Evolutionary conservation across 2,329 filamentous ascomycete genomes (phyloP), one percentile per base, ranked within the genome.

Genomic region (Monosporascus sp.): DNA sequence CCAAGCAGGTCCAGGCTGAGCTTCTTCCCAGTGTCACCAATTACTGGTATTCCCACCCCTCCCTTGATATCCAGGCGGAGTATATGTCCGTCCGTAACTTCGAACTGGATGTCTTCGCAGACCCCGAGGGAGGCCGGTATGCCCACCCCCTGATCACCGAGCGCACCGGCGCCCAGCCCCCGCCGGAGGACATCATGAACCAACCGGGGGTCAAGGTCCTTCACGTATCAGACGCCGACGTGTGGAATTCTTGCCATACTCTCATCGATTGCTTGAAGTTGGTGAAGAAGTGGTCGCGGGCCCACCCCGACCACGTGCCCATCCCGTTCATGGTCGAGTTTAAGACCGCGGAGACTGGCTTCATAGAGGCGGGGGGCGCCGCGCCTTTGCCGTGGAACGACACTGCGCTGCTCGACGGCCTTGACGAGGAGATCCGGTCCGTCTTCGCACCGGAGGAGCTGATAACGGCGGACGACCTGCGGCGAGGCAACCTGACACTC

Each of bases 281-380:
- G 45, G 65, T 79, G 46, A 74, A 72, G 60, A 55, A 48, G 7
- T 79, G 77, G 77, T 72, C 73, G 7, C 68, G 75, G 6, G 64
- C 62, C 0, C 68, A 78, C 56, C 72, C 68, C 0, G 57, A 62
- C 19, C 74, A 78, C 52, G 68, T 79, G 2, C 77, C 77, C 3
- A 71, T 79, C 55, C 67, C 73, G 16, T 70, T 79, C 59, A 75
- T 79, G 64, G 68, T 78, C 5, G 77, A 80, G 57, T 73, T 78
- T 55, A 79, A 78, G 62, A 71, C 68, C 7, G 58, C 66, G 5
- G 60, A 68, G 19, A 37, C 50, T 2, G 48, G 57, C n/a, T 48
- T 58, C 22, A 20, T 20, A 9, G 20, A 11, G 7, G 58, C 53
- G 6, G 63, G 72, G 37, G 70, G 71, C 14, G 68, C 72, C 5